Conservation (phyloP, 768 basidiomycete genomes). For the Phlegmacium glaucopus region DNA sequence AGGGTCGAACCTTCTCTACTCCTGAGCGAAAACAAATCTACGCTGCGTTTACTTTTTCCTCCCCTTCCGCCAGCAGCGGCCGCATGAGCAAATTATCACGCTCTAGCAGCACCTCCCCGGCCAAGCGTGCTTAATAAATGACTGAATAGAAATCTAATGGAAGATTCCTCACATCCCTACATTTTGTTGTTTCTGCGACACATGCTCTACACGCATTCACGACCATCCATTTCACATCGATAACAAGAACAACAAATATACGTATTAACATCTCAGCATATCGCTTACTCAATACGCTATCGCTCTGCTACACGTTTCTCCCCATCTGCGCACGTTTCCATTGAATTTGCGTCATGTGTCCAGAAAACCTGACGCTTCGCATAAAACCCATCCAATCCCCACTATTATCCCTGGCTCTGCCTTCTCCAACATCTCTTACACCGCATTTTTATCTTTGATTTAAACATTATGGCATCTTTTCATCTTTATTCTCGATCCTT, state of each 20-base stretch:
- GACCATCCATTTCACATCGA: constrained; percentile 1
- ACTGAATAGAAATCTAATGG: neutral
- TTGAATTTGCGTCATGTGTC: neutral
- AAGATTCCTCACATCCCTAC: neutral
- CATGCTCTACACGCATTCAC: constrained; percentile 9
- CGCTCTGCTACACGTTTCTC: neutral
- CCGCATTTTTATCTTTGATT: constrained; percentile 5
- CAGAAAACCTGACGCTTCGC: neutral
- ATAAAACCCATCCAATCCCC: neutral
- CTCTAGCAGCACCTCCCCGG: constrained; percentile 26
- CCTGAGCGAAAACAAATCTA: constrained; percentile 74
- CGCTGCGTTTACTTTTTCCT: constrained; percentile 75
- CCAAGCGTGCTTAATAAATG: neutral
- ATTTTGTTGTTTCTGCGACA: constrained; percentile 8
- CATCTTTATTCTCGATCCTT: constrained; percentile 3
- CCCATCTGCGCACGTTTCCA: constrained; percentile 1
- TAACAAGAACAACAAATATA: constrained; percentile 4
- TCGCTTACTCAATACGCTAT: neutral
- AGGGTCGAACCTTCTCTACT: constrained; percentile 53
- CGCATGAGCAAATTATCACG: constrained; percentile 46
- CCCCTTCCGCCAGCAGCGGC: constrained; percentile 60
- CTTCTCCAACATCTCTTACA: neutral
- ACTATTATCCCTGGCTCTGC: constrained; percentile 1
- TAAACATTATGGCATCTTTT: constrained; percentile 7
- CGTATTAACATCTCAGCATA: neutral